Evolutionary conservation across 805 yeast species (phyloP).

Genomic region (Candida gorgasii): DNA sequence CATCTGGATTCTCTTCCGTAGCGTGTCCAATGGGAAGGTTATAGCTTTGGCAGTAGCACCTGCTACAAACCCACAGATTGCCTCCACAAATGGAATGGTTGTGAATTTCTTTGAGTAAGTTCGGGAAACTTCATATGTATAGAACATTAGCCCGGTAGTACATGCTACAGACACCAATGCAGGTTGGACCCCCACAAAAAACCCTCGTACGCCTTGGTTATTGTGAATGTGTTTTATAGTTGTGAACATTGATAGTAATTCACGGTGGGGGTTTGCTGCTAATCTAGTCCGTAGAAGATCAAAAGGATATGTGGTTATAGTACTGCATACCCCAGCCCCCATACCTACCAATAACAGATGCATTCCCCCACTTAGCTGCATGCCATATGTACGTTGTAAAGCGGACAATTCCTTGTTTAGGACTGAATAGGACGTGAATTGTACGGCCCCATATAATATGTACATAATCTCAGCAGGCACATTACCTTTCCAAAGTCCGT

Average conservation of each 20-base stretch:
- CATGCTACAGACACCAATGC: constrained; percentile 65
- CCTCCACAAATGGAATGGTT: constrained; percentile 45
- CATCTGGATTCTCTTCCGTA: constrained; percentile 78
- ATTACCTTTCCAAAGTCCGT: constrained; percentile 94
- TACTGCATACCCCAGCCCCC: constrained; percentile 73
- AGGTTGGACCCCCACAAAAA: constrained; percentile 51
- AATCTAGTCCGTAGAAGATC: constrained; percentile 87
- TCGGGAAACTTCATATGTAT: constrained; percentile 58
- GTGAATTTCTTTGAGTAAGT: constrained; percentile 28
- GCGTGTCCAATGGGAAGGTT: constrained; percentile 84
- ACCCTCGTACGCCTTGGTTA: constrained; percentile 43
- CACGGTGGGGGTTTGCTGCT: constrained; percentile 56
- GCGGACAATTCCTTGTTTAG: constrained; percentile 46
- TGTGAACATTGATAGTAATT: constrained; percentile 38
- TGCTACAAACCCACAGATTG: constrained; percentile 69
- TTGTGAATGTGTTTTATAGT: constrained; percentile 27
- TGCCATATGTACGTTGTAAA: constrained; percentile 4
- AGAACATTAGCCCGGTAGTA: constrained; percentile 73
- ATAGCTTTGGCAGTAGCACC: constrained; percentile 72
- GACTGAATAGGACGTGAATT: constrained; percentile 70
- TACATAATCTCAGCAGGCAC: constrained; percentile 89
- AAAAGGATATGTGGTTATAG: constrained; percentile 79
- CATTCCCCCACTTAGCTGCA: constrained; percentile 34
- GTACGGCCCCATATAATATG: constrained; percentile 79
- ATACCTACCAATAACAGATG: constrained; percentile 68